Conservation (phyloP, 345 rosid species). For the Boechera divaricarpa region DNA sequence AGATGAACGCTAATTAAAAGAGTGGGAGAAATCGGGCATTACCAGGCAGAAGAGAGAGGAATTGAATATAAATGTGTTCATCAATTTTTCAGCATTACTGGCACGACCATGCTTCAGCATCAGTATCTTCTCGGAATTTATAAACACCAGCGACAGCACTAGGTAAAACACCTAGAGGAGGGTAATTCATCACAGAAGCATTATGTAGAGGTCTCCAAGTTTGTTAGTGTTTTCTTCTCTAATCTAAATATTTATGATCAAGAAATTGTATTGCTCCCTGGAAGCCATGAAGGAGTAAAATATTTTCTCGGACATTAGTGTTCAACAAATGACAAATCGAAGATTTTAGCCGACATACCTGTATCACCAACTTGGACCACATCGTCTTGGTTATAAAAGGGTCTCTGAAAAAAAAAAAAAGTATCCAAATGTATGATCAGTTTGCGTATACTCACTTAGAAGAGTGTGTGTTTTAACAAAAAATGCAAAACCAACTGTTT, state of each 20-base stretch:
- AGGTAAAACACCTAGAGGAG: conserved; percentile 64
- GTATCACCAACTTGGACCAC: conserved; percentile 82
- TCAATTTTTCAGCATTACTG: conserved; percentile 53
- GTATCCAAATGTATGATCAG: neutral
- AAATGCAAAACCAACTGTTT: neutral
- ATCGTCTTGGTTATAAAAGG: conserved; percentile 82
- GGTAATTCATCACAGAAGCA: conserved; percentile 21
- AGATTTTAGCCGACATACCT: conserved; percentile 49
- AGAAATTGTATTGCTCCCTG: neutral
- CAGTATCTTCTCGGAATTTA: conserved; percentile 52
- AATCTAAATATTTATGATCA: neutral
- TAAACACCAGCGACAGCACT: conserved; percentile 61
- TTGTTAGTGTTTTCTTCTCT: neutral
- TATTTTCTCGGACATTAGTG: neutral
- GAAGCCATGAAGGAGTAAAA: neutral
- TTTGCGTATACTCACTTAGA: neutral
- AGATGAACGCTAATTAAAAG: neutral
- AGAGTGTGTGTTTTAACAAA: neutral
- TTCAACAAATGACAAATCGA: neutral
- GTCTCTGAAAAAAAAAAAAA: conserved; percentile 60
- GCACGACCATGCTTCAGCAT: conserved; percentile 45
- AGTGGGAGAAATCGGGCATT: conserved; percentile 36
- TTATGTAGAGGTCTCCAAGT: neutral
- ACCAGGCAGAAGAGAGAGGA: conserved; percentile 76
- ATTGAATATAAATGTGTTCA: conserved; percentile 74